Evolutionary conservation across 495 filamentous ascomycete species (phyloP).

Genomic region (Aspergillus diversus): DNA sequence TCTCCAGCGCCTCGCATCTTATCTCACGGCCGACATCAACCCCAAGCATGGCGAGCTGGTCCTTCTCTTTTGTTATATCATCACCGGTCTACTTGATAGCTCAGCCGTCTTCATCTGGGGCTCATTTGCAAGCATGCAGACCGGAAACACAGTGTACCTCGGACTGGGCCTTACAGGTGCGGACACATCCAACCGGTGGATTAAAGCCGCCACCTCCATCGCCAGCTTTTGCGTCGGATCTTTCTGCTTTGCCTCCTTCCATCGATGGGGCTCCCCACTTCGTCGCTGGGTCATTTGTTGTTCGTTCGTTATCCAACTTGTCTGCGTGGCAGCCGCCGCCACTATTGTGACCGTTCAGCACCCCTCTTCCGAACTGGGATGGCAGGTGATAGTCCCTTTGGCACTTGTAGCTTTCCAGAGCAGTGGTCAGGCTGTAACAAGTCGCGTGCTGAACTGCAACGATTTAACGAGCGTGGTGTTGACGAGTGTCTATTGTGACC

Average conservation of each 20-base stretch:
- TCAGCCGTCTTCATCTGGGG: conserved; percentile 74
- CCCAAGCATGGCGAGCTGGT: conserved; percentile 62
- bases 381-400: conserved; percentile 56
- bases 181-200: conserved; percentile 59
- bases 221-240: conserved; percentile 58
- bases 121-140: conserved; percentile 80
- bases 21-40: conserved; percentile 54
- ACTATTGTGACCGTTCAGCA: conserved; percentile 21
- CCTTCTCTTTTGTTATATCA: conserved; percentile 68
- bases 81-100: conserved; percentile 75
- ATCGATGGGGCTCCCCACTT: conserved; percentile 38
- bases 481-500: conserved; percentile 71
- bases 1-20: neutral
- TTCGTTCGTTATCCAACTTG: conserved; percentile 63
- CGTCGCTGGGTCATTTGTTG: conserved; percentile 56
- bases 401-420: conserved; percentile 72
- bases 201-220: conserved; percentile 66
- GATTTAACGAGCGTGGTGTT: conserved; percentile 77
- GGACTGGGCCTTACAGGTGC: conserved; percentile 67
- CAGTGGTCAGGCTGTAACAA: conserved; percentile 69
- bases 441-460: conserved; percentile 62
- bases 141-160: conserved; percentile 77
- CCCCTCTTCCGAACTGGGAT: conserved; percentile 19
- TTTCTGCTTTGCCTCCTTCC: conserved; percentile 47
- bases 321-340: conserved; percentile 62